These are phyloP conservation scores for Stylonectria norvegica DNA, from an alignment of 2,329 filamentous ascomycete species.

Conservation along the genomic window DNA sequence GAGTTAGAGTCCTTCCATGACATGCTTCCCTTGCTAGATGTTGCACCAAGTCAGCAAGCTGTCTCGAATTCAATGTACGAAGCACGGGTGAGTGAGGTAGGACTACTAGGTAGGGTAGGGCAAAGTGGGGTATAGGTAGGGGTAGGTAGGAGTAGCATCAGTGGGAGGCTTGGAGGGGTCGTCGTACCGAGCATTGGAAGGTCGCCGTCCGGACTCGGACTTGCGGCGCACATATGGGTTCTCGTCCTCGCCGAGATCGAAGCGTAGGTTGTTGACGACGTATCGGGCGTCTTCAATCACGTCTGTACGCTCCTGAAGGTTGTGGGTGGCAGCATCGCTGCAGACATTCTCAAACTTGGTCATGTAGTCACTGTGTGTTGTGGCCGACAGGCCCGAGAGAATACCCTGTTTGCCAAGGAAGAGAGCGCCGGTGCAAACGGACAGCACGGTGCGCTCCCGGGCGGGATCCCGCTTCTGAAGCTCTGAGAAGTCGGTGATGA, in stretches of 20 bases:
- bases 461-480: constrained; percentile 74
- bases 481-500: constrained; percentile 75
- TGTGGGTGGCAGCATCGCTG: constrained; percentile 66
- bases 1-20: constrained; percentile 72
- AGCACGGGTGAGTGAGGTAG: too few species aligned
- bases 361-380: constrained; percentile 76
- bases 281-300: constrained; percentile 78
- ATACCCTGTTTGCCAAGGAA: constrained; percentile 74
- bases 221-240: constrained; percentile 80
- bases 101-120: not conserved
- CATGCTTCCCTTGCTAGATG: constrained; percentile 72
- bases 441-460: constrained; percentile 77
- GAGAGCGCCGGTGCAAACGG: constrained; percentile 75
- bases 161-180: constrained; percentile 15
- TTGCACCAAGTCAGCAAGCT: constrained; percentile 22
- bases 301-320: constrained; percentile 73
- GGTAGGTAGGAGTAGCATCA: constrained; percentile 1
- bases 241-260: constrained; percentile 77
- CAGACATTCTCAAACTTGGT: constrained; percentile 79
- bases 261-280: constrained; percentile 87
- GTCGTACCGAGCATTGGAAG: constrained; percentile 59
- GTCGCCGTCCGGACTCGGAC: constrained; percentile 60
- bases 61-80: constrained; percentile 21
- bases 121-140: constrained; percentile 22
- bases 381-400: constrained; percentile 74